Percentiles rank a stretch among this genome's conserved stretches.
Evolutionary conservation across 306 rosid species (phyloP).

Genomic region (Arachis stenosperma): DNA sequence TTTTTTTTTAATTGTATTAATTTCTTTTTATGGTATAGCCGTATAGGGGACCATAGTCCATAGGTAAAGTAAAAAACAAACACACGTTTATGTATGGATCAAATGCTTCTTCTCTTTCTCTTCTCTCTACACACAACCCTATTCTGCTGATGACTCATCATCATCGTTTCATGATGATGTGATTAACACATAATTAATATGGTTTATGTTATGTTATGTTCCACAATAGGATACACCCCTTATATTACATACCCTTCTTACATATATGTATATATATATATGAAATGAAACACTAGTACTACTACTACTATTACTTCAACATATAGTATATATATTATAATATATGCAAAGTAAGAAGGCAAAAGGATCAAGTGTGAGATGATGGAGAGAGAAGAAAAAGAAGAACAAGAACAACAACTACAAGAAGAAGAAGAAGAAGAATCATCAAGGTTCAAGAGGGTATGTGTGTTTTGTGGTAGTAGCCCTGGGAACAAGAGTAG

Average conservation of each 20-base stretch:
- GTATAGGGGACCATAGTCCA: constrained; percentile 35
- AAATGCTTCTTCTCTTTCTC: background rate
- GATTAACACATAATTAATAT: background rate
- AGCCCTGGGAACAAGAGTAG: constrained; percentile 70
- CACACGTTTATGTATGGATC: constrained; percentile 39
- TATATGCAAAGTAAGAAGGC: background rate
- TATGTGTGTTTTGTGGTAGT: constrained; percentile 83
- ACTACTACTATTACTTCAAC: too few relatives aligned
- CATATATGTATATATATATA: constrained; percentile 23
- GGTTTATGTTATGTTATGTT: background rate
- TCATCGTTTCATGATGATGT: constrained; percentile 31
- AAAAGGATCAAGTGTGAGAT: background rate
- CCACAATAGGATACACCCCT: constrained; percentile 15
- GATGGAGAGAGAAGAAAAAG: constrained; percentile 46
- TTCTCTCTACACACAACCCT: constrained; percentile 23
- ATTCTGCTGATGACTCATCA: constrained; percentile 27
- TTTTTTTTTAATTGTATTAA: background rate
- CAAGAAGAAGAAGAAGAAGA: constrained; percentile 35
- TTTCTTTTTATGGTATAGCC: background rate
- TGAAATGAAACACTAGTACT: too few relatives aligned
- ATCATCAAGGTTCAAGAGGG: constrained; percentile 61
- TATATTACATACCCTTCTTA: constrained; percentile 30
- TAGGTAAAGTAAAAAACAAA: constrained; percentile 30
- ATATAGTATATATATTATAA: too few relatives aligned
- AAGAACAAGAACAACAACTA: background rate